phyloP scores from a whole-genome alignment of 1,139 yeast genomes.

The Pichia sp. region DNA sequence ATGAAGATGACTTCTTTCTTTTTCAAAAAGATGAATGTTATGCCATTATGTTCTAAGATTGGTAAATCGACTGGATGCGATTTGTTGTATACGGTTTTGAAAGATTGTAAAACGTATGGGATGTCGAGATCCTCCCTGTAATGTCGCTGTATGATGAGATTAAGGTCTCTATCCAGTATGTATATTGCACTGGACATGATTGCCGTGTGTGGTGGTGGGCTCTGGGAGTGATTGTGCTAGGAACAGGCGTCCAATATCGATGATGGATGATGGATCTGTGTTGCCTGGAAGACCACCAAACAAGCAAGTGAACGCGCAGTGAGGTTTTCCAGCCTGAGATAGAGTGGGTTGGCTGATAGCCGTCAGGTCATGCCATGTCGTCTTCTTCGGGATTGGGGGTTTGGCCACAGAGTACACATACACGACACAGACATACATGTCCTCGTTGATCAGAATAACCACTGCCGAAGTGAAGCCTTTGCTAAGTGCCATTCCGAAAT shows the following conservation, averaged over 20 bases:
- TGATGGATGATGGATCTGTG: too few relatives aligned
- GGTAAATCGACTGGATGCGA: slow-evolving; percentile 14
- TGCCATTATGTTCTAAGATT: slow-evolving; percentile 37
- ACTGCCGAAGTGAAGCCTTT: background rate
- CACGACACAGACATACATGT: background rate
- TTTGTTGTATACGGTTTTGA: slow-evolving; percentile 31
- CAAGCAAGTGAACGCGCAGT: too few relatives aligned
- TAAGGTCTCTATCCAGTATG: slow-evolving; percentile 59
- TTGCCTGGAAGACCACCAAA: too few relatives aligned
- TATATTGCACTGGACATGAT: slow-evolving; percentile 59
- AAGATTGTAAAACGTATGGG: slow-evolving; percentile 38
- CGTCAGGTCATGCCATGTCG: too few relatives aligned
- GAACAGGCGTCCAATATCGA: too few relatives aligned
- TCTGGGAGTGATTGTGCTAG: too few relatives aligned
- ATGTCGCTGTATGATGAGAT: slow-evolving; percentile 57
- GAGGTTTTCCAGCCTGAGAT: too few relatives aligned
- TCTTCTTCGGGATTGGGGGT: too few relatives aligned
- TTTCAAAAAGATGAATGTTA: slow-evolving; percentile 53
- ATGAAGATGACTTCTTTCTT: slow-evolving; percentile 53
- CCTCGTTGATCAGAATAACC: background rate
- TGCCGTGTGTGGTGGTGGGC: slow-evolving; percentile 8
- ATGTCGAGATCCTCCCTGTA: slow-evolving; percentile 55
- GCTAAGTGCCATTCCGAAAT: slow-evolving; percentile 11
- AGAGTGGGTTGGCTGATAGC: too few relatives aligned
- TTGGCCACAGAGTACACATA: too few relatives aligned